Conservation (phyloP, 306 rosid species). For the Ceratonia siliqua region DNA sequence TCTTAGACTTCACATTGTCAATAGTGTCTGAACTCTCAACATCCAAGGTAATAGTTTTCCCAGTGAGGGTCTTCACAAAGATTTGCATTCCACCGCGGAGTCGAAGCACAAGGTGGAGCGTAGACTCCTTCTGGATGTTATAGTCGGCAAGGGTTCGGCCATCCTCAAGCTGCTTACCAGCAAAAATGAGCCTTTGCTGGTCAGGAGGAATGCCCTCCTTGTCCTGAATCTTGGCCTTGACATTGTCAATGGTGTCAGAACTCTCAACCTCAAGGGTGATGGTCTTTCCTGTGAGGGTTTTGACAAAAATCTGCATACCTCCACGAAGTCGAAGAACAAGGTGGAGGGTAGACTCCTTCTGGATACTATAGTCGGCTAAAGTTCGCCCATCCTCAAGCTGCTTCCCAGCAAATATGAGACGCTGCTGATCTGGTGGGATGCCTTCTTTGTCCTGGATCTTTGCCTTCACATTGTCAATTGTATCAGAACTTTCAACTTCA, state of each 20-base stretch:
- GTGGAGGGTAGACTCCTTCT: conserved; percentile 20
- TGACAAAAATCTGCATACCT: conserved; percentile 9
- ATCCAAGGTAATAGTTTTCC: not conserved
- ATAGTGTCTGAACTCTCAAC: conserved; percentile 1
- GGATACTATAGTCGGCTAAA: not conserved
- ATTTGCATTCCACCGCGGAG: conserved; percentile 5
- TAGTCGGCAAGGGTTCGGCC: conserved; percentile 2
- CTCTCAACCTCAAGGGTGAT: conserved; percentile 7
- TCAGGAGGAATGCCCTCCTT: conserved; percentile 12
- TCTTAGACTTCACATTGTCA: not conserved
- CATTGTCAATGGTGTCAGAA: conserved; percentile 16
- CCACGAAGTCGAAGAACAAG: conserved; percentile 13
- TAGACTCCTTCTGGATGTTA: conserved; percentile 7
- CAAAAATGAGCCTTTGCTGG: conserved; percentile 11
- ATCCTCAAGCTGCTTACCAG: conserved; percentile 16
- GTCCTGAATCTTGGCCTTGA: conserved; percentile 13
- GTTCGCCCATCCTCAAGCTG: conserved; percentile 7
- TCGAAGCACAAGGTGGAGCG: not conserved
- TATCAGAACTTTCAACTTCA: conserved; percentile 29
- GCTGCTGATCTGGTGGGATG: conserved; percentile 33
- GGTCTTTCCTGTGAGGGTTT: conserved; percentile 10
- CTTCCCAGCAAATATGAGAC: conserved; percentile 18
- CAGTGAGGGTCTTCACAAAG: conserved; percentile 1
- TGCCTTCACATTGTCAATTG: conserved; percentile 31
- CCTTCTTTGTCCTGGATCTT: conserved; percentile 36